phyloP scores from a whole-genome alignment of 2,329 filamentous ascomycete genomes.

The Triangularia setosa region DNA sequence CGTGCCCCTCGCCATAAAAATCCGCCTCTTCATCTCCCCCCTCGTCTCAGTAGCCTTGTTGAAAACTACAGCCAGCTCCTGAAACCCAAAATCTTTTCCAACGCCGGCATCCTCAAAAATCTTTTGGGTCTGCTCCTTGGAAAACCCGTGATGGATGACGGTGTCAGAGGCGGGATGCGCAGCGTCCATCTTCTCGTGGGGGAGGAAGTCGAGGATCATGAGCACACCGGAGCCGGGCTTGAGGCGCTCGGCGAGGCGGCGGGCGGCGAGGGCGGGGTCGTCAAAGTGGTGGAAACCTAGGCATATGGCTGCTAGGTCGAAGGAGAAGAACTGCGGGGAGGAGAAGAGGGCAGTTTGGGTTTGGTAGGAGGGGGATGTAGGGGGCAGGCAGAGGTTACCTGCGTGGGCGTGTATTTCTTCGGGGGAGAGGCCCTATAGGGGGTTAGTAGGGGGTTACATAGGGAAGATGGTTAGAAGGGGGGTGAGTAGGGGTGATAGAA shows the following conservation, averaged over 20 bases:
- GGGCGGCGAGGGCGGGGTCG: slow-evolving; percentile 57
- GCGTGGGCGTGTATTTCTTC: slow-evolving; percentile 54
- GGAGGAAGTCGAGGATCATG: slow-evolving; percentile 64
- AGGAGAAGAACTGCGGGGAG: slow-evolving; percentile 60
- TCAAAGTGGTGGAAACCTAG: slow-evolving; percentile 52
- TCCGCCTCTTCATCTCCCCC: slow-evolving; percentile 37
- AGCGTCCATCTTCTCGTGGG: slow-evolving; percentile 40
- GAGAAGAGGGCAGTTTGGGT: slow-evolving; percentile 52
- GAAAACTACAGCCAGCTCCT: slow-evolving; percentile 32
- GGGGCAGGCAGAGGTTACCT: slow-evolving; percentile 51
- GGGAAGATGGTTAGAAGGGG: too few relatives aligned
- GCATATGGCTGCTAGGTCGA: slow-evolving; percentile 62
- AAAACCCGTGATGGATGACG: slow-evolving; percentile 65
- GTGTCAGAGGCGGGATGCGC: slow-evolving; percentile 37
- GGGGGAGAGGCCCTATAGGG: slow-evolving; percentile 41
- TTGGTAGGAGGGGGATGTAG: slow-evolving; percentile 34
- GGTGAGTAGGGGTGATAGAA: too few relatives aligned
- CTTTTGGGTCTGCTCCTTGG: slow-evolving; percentile 50
- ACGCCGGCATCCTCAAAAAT: slow-evolving; percentile 64
- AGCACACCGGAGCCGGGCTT: slow-evolving; percentile 59
- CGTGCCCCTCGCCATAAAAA: slow-evolving; percentile 50
- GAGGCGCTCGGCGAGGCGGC: slow-evolving; percentile 57
- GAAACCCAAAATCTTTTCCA: slow-evolving; percentile 53
- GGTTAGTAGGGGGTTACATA: neutral
- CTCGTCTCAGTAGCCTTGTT: slow-evolving; percentile 33